Conservation (phyloP, 345 rosid genomes). For the Citrus hindsii region DNA sequence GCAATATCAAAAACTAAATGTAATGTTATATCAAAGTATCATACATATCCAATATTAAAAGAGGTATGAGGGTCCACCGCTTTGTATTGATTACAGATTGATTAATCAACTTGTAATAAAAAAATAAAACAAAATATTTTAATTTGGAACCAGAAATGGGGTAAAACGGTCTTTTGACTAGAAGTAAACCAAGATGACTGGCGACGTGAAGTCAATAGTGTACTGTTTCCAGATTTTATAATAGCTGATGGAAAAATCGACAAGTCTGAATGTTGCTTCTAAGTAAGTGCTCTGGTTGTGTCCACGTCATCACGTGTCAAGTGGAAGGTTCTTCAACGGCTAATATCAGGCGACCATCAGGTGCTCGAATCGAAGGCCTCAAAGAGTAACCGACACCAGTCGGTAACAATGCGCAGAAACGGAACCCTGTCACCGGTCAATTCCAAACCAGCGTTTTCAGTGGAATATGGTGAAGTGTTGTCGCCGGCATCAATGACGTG, state of each 20-base stretch:
- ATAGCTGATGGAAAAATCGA: neutral
- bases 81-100: too few relatives aligned
- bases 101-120: neutral
- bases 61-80: neutral
- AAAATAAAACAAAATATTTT: too few relatives aligned
- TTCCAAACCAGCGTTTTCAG: neutral
- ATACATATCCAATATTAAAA: too few relatives aligned
- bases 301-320: neutral
- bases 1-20: too few relatives aligned
- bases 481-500: neutral
- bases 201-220: neutral
- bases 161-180: neutral
- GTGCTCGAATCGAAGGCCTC: neutral
- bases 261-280: too few relatives aligned
- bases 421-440: neutral
- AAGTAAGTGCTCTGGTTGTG: neutral
- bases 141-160: neutral
- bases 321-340: neutral
- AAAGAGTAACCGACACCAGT: neutral
- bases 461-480: neutral
- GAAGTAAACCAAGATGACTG: neutral
- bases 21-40: too few relatives aligned
- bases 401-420: neutral
- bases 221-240: neutral
- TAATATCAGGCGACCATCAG: neutral